Base-by-base conservation (phyloP, 148 eudicot genomes). In the Rhododendron williamsianum region DNA sequence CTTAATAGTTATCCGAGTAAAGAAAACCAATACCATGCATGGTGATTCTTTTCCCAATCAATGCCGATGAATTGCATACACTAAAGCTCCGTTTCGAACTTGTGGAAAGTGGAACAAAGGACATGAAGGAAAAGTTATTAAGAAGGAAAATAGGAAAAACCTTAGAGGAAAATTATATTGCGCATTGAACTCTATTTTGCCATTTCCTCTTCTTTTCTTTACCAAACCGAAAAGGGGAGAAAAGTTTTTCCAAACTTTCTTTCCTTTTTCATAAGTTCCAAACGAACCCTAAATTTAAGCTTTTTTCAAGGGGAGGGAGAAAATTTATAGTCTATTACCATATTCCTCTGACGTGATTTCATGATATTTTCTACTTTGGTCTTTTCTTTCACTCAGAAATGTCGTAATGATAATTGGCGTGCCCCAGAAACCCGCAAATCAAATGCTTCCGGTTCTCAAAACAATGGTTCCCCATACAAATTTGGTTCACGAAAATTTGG, bases 351-450 rank as follows among this genome's bases (percentile, higher is more conserved):
- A 36, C 48, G 0, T 74, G 78, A 36, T 74, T 36, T 74, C 43
- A 9, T 46, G 33, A 71, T 5, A 27, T 71, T 71, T 12, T 71
- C 38, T 79, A 2, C 15, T 48, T 8, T 35, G 33, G 3, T 10
- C 6, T 19, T 35, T 76, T 38, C 18, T 36, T 76, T 54, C 8
- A 8, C 72, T 11, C 69, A 84, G 81, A 84, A 84, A 76, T 84
- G 81, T 38, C 86, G 86, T 56, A 51, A 84, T 33, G 86, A 52
- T 56, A 84, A 52, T 35, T 84, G 86, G 81, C 86, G 81, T 15
- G 49, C 69, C 73, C 81, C 71, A 54, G 65, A 84, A 41, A 38
- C 72, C 6, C 73, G 83, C 27, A 81, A 60, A 60, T 12, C 30
- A 51, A 38, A 23, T 56, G 25, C 73, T 56, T 43, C 48, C 0